These are phyloP conservation scores for Hypoxylon intermedium DNA, from an alignment of 495 filamentous ascomycete genomes.

Conservation along the genomic window DNA sequence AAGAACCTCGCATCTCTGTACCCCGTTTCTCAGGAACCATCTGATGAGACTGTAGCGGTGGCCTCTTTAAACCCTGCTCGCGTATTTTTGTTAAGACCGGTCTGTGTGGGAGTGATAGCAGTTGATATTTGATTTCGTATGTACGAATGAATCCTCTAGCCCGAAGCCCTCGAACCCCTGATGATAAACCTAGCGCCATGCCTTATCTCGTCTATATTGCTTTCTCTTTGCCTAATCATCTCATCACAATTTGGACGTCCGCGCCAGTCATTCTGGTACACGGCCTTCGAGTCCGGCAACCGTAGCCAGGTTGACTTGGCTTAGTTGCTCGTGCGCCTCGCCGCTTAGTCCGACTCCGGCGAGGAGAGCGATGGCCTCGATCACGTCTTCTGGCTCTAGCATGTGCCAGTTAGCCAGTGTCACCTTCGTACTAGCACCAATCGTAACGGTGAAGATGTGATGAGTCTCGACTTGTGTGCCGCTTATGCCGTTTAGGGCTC, in stretches of 20 bases:
- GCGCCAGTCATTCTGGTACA: constrained; percentile 41
- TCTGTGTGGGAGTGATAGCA: too few relatives aligned
- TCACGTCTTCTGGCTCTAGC: constrained; percentile 84
- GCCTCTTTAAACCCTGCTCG: too few relatives aligned
- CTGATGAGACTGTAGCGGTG: too few relatives aligned
- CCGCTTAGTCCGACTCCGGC: constrained; percentile 58
- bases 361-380: constrained; percentile 77
- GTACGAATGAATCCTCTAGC: constrained; percentile 24
- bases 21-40: too few relatives aligned
- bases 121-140: constrained; percentile 5
- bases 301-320: constrained; percentile 55
- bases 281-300: constrained; percentile 54
- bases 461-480: constrained; percentile 58
- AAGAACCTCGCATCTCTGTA: too few relatives aligned
- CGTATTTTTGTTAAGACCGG: too few relatives aligned
- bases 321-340: constrained; percentile 51
- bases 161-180: constrained; percentile 7
- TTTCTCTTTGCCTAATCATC: constrained; percentile 5
- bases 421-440: constrained; percentile 84
- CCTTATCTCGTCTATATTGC: constrained; percentile 25
- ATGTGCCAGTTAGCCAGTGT: constrained; percentile 88
- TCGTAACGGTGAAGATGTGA: constrained; percentile 83
- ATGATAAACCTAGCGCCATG: constrained; percentile 27
- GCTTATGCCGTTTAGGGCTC: constrained; percentile 65
- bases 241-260: constrained; percentile 27